phyloP scores from a whole-genome alignment of 768 basidiomycete genomes.

The Tulasnella sp. region DNA sequence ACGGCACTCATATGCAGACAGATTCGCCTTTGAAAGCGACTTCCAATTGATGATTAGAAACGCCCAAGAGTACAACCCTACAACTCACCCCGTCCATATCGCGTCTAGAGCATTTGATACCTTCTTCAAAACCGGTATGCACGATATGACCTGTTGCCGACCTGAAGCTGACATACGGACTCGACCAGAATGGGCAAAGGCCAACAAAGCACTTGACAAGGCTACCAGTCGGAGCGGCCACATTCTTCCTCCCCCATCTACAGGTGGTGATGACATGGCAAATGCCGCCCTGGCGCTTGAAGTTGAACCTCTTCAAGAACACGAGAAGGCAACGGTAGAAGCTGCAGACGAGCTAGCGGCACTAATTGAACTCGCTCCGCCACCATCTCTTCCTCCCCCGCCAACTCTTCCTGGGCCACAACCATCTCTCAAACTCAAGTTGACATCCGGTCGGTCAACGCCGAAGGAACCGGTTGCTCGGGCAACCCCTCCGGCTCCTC shows the following conservation, averaged over 20 bases:
- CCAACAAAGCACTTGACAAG: slow-evolving; percentile 39
- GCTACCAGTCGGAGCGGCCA: slow-evolving; percentile 9
- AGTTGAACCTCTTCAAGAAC: slow-evolving; percentile 4
- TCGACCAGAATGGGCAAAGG: slow-evolving; percentile 60
- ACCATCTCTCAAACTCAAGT: slow-evolving; percentile 42
- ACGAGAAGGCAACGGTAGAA: background rate
- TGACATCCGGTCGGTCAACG: slow-evolving; percentile 20
- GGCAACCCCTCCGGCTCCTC: background rate
- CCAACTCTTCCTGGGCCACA: background rate
- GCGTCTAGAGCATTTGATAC: slow-evolving; percentile 68
- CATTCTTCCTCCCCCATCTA: slow-evolving; percentile 16
- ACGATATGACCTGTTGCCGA: background rate
- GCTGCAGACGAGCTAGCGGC: slow-evolving; percentile 11
- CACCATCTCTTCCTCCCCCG: background rate
- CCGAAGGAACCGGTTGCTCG: slow-evolving; percentile 15
- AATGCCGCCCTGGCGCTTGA: slow-evolving; percentile 18
- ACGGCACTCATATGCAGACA: slow-evolving; percentile 75
- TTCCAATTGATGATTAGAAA: slow-evolving; percentile 83
- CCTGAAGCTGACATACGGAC: slow-evolving; percentile 6
- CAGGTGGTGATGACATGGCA: slow-evolving; percentile 20
- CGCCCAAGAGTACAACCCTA: slow-evolving; percentile 74
- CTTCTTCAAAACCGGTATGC: slow-evolving; percentile 81
- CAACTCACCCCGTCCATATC: slow-evolving; percentile 62
- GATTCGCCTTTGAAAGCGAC: slow-evolving; percentile 76
- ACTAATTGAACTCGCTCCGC: slow-evolving; percentile 4